These are phyloP conservation scores for Talaromyces sp. DNA, from an alignment of 2,329 filamentous ascomycete genomes.

Conservation along the genomic window DNA sequence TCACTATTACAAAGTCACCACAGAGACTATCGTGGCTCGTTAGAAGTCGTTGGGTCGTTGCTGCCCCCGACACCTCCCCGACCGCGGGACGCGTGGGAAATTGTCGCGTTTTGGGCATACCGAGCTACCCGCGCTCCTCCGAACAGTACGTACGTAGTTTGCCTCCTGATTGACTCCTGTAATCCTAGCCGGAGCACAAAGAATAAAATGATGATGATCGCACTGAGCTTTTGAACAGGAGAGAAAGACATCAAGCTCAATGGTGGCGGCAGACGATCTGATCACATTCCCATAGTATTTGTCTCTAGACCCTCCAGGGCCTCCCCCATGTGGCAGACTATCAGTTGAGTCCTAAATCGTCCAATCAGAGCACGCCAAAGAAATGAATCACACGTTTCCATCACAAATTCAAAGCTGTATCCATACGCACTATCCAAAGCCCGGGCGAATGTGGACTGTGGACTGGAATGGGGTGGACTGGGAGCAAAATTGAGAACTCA, in stretches of 20 bases:
- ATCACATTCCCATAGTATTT: constrained; percentile 4
- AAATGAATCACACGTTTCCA: constrained; percentile 8
- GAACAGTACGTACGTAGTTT: not conserved
- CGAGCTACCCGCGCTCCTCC: not conserved
- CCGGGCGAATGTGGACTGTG: not conserved
- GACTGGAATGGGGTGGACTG: not conserved
- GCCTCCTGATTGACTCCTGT: not conserved
- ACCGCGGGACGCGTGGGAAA: not conserved
- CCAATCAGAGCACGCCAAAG: not conserved
- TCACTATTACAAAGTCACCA: not conserved
- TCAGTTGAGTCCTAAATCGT: not conserved
- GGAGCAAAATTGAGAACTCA: not conserved
- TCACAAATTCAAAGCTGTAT: not conserved
- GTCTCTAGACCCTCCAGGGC: not conserved
- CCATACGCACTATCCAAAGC: not conserved
- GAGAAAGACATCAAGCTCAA: not conserved
- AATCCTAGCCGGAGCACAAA: not conserved
- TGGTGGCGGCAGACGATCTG: constrained; percentile 6
- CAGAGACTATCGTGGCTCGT: not conserved
- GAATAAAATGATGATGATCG: not conserved
- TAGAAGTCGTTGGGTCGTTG: not conserved
- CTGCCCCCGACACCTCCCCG: not conserved
- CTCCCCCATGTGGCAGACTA: constrained; percentile 5
- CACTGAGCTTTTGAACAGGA: not conserved
- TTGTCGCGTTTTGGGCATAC: constrained; percentile 6